Conservation (phyloP, 2,329 filamentous ascomycete species). For the Clarireedia monteithiana region DNA sequence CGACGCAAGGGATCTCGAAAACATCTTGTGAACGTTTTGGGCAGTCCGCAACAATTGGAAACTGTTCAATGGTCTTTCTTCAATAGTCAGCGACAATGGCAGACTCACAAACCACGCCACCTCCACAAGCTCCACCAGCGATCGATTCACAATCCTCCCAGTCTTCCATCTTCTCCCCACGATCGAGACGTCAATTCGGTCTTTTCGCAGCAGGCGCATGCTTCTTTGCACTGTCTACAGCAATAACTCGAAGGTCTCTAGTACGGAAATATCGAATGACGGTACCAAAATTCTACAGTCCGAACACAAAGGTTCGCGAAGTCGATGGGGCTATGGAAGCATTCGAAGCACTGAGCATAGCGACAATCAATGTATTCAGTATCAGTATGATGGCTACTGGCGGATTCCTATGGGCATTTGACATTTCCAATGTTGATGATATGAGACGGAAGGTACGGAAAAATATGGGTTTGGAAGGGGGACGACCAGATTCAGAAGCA, state of each 20-base stretch:
- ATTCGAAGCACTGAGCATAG: slow-evolving; percentile 73
- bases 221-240: slow-evolving; percentile 65
- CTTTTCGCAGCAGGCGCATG: slow-evolving; percentile 68
- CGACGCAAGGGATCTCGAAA: too few relatives aligned
- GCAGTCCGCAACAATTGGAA: not conserved
- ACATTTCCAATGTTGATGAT: slow-evolving; percentile 64
- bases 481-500: slow-evolving; percentile 38
- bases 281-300: slow-evolving; percentile 65
- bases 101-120: slow-evolving; percentile 5
- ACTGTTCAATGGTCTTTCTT: not conserved
- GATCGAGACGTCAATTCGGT: slow-evolving; percentile 48
- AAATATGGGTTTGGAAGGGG: slow-evolving; percentile 33
- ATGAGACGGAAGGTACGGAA: slow-evolving; percentile 45
- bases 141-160: slow-evolving; percentile 11
- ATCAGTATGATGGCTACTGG: slow-evolving; percentile 69
- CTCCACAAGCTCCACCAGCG: slow-evolving; percentile 7
- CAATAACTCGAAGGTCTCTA: slow-evolving; percentile 66
- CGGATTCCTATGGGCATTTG: slow-evolving; percentile 66
- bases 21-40: too few relatives aligned
- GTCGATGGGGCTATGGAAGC: slow-evolving; percentile 66
- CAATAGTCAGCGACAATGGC: slow-evolving; percentile 3
- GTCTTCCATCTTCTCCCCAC: slow-evolving; percentile 25
- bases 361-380: slow-evolving; percentile 76
- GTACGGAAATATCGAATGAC: slow-evolving; percentile 51
- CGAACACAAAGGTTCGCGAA: slow-evolving; percentile 45